Evolutionary conservation across 139 green algal species (phyloP), one percentile per base, ranked within the genome.

Genomic region (Chlorella sp.): DNA sequence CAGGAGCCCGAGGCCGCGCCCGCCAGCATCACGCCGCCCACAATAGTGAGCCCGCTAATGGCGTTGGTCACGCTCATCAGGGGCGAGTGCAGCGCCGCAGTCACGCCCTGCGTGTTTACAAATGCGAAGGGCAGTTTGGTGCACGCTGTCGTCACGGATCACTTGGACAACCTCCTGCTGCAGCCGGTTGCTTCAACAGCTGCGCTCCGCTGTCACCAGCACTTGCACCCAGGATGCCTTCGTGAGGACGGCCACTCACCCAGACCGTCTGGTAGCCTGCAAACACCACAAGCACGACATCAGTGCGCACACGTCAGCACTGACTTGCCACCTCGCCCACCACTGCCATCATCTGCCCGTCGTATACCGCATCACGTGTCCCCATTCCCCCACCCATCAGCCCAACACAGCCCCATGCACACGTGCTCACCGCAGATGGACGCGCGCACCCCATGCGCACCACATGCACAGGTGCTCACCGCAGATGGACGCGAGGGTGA

Each of bases 1-100:
- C 91, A 34, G 61, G 61, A 34, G 27, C 14, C 14, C n/a, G 61
- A 59, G 61, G 87, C 85, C 6, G 87, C 86, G 55, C 87, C 85
- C 26, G 87, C 85, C 62, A 92, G 78, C 81, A 91, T 72, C 77
- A 97, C 88, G 70, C 89, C 92, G 50, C 89, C 90, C 31, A 84
- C 79, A 2, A 79, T 76, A 1, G 79, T 85, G 10, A 88, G 80
- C 1, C 89, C 91, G 2, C 80, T 91, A 62, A 97, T 95, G 50
- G 93, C 93, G 77, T 97, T 97, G 69, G 93, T 97, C 29, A 97
- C 93, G 17, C 75, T 88, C 93, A 97, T 97, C 51, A 97, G 85
- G 22, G 93, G 93, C 30, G 87, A 93, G 87, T 97, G 93, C 67
- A 97, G 82, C 31, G 93, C 92, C 5, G 88, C 89, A 20, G 83